Evolutionary conservation across 1,284 basidiomycete species (phyloP).

Genomic region (Phellinidium pouzarii): DNA sequence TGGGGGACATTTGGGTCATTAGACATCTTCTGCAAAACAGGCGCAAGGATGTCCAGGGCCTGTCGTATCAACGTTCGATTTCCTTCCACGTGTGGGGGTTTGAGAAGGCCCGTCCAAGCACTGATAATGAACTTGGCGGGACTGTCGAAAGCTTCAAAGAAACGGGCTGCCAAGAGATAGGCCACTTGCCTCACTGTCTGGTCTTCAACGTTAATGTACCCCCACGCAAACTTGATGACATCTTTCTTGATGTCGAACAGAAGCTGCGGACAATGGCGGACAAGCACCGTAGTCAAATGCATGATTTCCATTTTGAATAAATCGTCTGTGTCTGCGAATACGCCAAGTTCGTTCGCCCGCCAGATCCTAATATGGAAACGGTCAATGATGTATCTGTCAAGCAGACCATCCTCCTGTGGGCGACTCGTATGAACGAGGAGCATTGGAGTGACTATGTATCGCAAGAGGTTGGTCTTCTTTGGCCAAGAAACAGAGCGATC

Average conservation of each 20-base stretch:
- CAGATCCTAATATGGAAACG: constrained; percentile 74
- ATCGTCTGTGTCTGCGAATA: constrained; percentile 66
- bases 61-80: constrained; percentile 73
- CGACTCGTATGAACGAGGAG: constrained; percentile 73
- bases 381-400: constrained; percentile 67
- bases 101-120: constrained; percentile 93
- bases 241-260: constrained; percentile 85
- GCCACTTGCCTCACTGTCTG: constrained; percentile 92
- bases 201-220: constrained; percentile 82
- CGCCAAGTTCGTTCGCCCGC: constrained; percentile 50
- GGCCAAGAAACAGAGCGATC: constrained; percentile 60
- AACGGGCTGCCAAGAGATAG: constrained; percentile 89
- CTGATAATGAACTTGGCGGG: constrained; percentile 91
- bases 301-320: constrained; percentile 87
- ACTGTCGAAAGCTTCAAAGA: constrained; percentile 87
- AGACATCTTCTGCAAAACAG: constrained; percentile 59
- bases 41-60: constrained; percentile 88
- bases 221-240: constrained; percentile 94
- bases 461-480: constrained; percentile 84
- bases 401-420: constrained; percentile 44
- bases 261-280: constrained; percentile 76
- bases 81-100: constrained; percentile 76
- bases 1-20: constrained; percentile 61
- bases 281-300: constrained; percentile 85
- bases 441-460: constrained; percentile 86